Base-by-base conservation (phyloP, 176 grass and related monocot genomes). In the Aegilops speltoides region DNA sequence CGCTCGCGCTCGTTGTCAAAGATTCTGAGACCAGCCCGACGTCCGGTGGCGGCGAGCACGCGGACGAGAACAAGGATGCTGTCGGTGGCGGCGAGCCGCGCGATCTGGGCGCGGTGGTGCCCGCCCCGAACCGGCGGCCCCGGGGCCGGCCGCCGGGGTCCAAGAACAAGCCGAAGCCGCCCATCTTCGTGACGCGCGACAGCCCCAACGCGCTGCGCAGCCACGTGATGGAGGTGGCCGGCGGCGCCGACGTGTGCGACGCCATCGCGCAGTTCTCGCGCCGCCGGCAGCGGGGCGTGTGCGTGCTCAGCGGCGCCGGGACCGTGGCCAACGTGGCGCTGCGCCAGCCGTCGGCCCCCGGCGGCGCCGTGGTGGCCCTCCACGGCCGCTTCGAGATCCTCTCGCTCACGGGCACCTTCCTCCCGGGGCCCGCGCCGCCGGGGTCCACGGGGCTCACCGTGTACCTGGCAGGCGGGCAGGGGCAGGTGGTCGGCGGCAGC, bases 81-180 rank as follows among this genome's bases (percentile, higher is more conserved):
- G 56, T 59, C 79, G 94, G 87, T 26, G 83, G 84, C 19, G 86
- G 90, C 14, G 93, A 93, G 77, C 89, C 93, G 4, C 73, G 82
- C 59, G 95, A 98, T 52, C 73, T 46, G 56, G 87, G 91, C 16
- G 93, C 91, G 11, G 68, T 92, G 79, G 83, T 95, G 1, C 68
- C 22, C 1, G 84, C 91, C 10, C 89, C 90, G 31, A 91, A 79
- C 89, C 89, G 96, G 32, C 87, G 93, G 17, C 96, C 95, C 10
- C 93, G 96, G 1, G 96, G 96, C 46, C 88, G 96, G 1, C 96
- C 96, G 20, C 93, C 91, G n/a, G 96, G 96, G 0, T 98, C 96
- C 43, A 98, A 95, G 93, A 98, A 98, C 91, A 98, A 98, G 80
- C 89, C 96, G 0, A 98, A 98, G 92, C 91, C 96, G 24, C 96